Base-by-base conservation (phyloP, 352 stramenopile genomes). In the Pythium insidiosum region DNA sequence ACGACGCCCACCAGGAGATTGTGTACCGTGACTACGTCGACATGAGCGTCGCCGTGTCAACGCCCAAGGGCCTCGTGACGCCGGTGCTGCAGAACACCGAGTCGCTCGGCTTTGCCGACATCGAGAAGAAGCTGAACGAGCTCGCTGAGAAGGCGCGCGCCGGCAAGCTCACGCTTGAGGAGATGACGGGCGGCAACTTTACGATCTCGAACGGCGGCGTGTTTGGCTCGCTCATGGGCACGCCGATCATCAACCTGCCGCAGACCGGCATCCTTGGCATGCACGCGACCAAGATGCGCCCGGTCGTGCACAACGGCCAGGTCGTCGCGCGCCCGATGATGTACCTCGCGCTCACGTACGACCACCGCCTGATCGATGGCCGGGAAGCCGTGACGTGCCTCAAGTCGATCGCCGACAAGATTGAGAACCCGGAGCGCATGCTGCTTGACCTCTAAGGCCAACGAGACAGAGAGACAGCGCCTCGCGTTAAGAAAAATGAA, bases 331-430 rank as follows among this genome's bases (percentile, higher is more conserved):
- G 96, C 34, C 97, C 97, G 23, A 99, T 99, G 95, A 99, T 99
- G 96, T 99, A 99, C 74, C 70, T 99, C 36, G 97, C 97, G 33
- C 81, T 99, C 41, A 99, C 95, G 43, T 99, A 99, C 71, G 97
- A 99, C 81, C 97, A 99, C 82, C 87, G 97, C 45, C 73, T 99
- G 38, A 96, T 99, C 48, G 96, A 99, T 63, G 96, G 97, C 25
- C 92, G 95, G 53, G 97, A 99, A 75, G 95, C 94, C 43, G 96
- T 99, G 25, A 99, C 95, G 37, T 99, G 97, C 71, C 83, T 99
- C 50, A 98, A 98, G 73, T 90, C 77, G 47, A 96, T 99, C 58
- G 88, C 92, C 21, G 88, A 98, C 56, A 99, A 99, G 76, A 95
- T 99, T 54, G 88, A 97, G 50, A 94, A 98, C 71, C 96, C 97